A percentile compares a stretch with the other conserved stretches of the same genome.
phyloP scores from a whole-genome alignment of 306 rosid species.

The Dryas drummondii region DNA sequence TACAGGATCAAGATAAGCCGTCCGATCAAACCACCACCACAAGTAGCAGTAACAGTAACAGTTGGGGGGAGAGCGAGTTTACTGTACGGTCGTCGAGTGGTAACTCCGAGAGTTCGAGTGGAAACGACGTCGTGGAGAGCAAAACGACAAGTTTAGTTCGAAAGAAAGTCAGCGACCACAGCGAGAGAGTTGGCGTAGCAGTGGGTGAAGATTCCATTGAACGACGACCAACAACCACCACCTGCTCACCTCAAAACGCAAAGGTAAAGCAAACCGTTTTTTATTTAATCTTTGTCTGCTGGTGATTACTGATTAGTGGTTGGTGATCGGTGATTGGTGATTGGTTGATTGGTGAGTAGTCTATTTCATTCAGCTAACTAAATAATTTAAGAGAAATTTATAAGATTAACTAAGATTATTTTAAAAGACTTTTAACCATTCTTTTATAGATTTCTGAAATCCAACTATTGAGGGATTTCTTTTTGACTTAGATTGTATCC shows the following conservation, averaged over 20 bases:
- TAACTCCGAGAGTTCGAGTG: conserved; percentile 21
- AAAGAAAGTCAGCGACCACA: conserved; percentile 1
- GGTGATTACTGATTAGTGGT: not conserved
- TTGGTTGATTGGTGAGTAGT: not conserved
- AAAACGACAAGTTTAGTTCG: not conserved
- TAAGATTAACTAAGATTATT: too few relatives aligned
- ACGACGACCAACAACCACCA: not conserved
- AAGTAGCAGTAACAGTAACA: conserved; percentile 26
- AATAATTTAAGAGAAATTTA: too few relatives aligned
- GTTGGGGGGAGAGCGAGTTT: conserved; percentile 68
- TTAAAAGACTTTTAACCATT: too few relatives aligned
- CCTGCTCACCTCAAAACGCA: conserved; percentile 10
- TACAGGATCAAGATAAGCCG: conserved; percentile 22
- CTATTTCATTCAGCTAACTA: not conserved
- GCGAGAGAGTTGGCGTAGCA: conserved; percentile 16
- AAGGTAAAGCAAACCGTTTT: conserved; percentile 31
- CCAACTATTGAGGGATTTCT: too few relatives aligned
- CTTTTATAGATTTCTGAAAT: too few relatives aligned
- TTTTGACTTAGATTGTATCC: too few relatives aligned
- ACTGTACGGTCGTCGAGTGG: conserved; percentile 12
- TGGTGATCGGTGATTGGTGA: too few relatives aligned
- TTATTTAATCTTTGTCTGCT: conserved; percentile 2
- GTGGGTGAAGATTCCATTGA: conserved; percentile 36
- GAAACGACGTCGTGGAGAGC: conserved; percentile 30
- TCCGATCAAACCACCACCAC: conserved; percentile 24